Evolutionary conservation across 768 basidiomycete species (phyloP), one percentile per base, ranked within the genome.

Genomic region (Lentinula detonsa): DNA sequence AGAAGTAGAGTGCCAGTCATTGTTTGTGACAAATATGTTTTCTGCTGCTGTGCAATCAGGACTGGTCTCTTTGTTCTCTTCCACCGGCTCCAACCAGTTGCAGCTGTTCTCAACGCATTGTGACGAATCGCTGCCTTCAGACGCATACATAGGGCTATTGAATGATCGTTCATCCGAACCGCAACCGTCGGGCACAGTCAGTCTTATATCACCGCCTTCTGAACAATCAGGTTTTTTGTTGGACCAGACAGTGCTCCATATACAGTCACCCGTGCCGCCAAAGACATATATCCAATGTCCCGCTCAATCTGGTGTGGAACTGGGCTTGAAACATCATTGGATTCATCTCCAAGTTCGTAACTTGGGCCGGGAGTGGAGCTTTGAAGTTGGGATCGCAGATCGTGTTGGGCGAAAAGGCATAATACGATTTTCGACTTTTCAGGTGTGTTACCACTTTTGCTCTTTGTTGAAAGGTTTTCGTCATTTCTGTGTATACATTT

Each of bases 341-440:
- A 69, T 93, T 59, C 87, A 92, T 68, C 50, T 92, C 7, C 91
- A 93, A 70, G 84, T 88, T 49, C 84, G 88, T 52, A 80, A 86
- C 67, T 61, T 92, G 67, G 81, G 80, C 45, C 77, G 82, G 60
- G 83, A 85, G 62, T 91, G 88, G 87, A 80, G 85, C 15, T 84
- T 92, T 63, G 90, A 92, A 72, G 77, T 91, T 16, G 90, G 90
- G 5, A 66, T 93, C 33, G 82, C 85, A 58, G 91, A 93, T 74
- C 79, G 78, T 59, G 70, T 72, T 11, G 84, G 85, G 13, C 77
- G 81, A 61, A 75, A 75, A 63, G 90, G 91, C 2, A 70, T 82
- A 55, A 69, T 91, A 39, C 78, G 90, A 37, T 81, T 85, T 64
- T 90, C 90, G 23, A 92, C 91, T 5, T 93, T 93, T 64, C 91